Base-by-base conservation (phyloP, 352 stramenopile genomes). In the Phytophthora pluvialis region DNA sequence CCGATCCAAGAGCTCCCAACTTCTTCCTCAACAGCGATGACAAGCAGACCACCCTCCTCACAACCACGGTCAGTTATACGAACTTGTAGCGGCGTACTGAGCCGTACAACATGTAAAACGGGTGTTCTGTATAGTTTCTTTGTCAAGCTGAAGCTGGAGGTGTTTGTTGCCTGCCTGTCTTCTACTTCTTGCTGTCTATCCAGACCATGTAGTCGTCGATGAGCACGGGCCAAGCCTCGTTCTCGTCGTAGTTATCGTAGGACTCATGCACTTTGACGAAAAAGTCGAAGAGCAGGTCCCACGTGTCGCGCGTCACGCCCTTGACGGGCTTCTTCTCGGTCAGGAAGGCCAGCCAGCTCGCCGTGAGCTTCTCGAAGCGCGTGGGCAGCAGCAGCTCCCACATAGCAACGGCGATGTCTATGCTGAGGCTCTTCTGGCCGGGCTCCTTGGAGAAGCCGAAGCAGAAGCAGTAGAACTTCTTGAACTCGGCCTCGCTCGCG, bases 171-270 rank as follows among this genome's bases (percentile, higher is more conserved):
- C 29, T 31, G 6, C 5, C 11, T 31, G 31, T 29, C 64, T 86
- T 29, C 64, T 86, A 72, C 66, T 91, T 91, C 55, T 81, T 81
- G 21, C 60, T 76, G 54, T 90, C 78, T 88, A 93, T 88, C 81
- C 86, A 94, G 35, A 70, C 69, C 86, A 96, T 94, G 70, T 86
- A 96, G 70, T 96, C 88, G 70, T 96, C 88, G 53, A 96, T 94
- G 48, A 96, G 82, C 67, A 96, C 88, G 28, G 88, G 88, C 88
- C 88, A 96, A 11, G 88, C 88, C 60, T 94, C 88, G 70, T 94
- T 96, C 72, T 95, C 88, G 70, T 96, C 85, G 80, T 95, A 96
- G 42, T 89, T 85, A 64, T 72, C 79, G 71, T 93, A 94, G 18
- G 81, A 89, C 15, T 86, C 74, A 51, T 82, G 61, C 46, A 95